A percentile compares a stretch with the other conserved stretches of the same genome.
These are phyloP conservation scores for Plasmodium falciparum DNA, from an alignment of 169 alveolate species.

Conservation along the genomic window DNA sequence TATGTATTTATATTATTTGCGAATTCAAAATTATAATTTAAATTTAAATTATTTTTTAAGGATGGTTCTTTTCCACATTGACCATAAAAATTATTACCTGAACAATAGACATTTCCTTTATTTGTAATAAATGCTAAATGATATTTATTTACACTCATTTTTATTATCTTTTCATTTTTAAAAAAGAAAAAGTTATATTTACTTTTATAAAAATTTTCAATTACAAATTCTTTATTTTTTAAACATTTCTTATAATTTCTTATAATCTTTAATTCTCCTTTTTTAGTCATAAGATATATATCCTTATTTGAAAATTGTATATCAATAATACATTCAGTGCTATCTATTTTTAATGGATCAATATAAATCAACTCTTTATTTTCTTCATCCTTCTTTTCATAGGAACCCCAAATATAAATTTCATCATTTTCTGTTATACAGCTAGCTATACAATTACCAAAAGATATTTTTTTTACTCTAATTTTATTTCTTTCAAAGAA, in stretches of 20 bases:
- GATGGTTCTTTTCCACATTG: slow-evolving; percentile 76
- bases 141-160: slow-evolving; percentile 74
- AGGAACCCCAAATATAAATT: slow-evolving; percentile 71
- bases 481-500: slow-evolving; percentile 62
- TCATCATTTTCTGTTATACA: slow-evolving; percentile 73
- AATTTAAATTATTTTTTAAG: slow-evolving; percentile 41
- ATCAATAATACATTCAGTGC: slow-evolving; percentile 30
- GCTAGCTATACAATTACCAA: slow-evolving; percentile 72
- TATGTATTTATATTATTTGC: slow-evolving; percentile 6
- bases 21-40: slow-evolving; percentile 69
- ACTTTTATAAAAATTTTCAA: slow-evolving; percentile 67
- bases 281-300: slow-evolving; percentile 46
- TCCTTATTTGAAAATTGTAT: slow-evolving; percentile 66
- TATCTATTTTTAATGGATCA: slow-evolving; percentile 41
- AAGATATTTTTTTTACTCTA: slow-evolving; percentile 68
- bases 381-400: slow-evolving; percentile 27
- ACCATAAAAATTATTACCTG: slow-evolving; percentile 76
- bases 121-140: slow-evolving; percentile 76
- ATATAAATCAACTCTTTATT: slow-evolving; percentile 34
- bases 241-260: slow-evolving; percentile 45
- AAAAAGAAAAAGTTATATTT: slow-evolving; percentile 31
- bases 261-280: slow-evolving; percentile 71
- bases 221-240: slow-evolving; percentile 34
- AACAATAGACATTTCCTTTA: slow-evolving; percentile 71
- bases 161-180: slow-evolving; percentile 51